A percentile compares a stretch with the other conserved stretches of the same genome.
These are phyloP conservation scores for Toxicodendron radicans DNA, from an alignment of 345 rosid genomes.

Conservation along the genomic window DNA sequence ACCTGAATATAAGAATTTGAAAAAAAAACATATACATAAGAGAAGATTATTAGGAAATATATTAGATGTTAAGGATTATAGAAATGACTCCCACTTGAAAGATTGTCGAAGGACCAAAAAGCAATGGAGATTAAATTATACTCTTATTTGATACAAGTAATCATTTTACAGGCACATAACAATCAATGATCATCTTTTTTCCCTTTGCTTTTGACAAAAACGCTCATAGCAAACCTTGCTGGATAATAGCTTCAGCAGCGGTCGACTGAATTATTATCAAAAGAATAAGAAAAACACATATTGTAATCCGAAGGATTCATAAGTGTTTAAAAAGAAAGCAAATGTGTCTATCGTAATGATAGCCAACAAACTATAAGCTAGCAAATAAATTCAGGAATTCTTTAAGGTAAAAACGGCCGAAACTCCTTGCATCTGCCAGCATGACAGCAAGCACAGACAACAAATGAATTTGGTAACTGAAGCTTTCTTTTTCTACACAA, in stretches of 20 bases:
- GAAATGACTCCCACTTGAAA: not conserved
- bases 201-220: not conserved
- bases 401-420: not conserved
- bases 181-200: not conserved
- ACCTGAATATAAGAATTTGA: conserved; percentile 42
- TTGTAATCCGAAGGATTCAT: not conserved
- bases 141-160: not conserved
- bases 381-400: too few species aligned
- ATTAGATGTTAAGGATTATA: not conserved
- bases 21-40: not conserved
- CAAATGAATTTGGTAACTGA: not conserved
- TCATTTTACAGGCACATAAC: not conserved
- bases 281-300: not conserved
- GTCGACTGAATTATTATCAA: not conserved
- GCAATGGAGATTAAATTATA: not conserved
- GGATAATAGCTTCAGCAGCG: not conserved
- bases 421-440: not conserved
- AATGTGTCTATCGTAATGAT: not conserved
- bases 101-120: not conserved
- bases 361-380: not conserved
- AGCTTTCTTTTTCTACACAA: not conserved
- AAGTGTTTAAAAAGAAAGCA: not conserved
- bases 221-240: not conserved
- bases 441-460: not conserved
- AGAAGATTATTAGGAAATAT: conserved; percentile 11